Percentiles rank a stretch among this genome's conserved stretches.
These are phyloP conservation scores for Colletotrichum costaricense DNA, from an alignment of 2,329 filamentous ascomycete genomes.

Conservation along the genomic window DNA sequence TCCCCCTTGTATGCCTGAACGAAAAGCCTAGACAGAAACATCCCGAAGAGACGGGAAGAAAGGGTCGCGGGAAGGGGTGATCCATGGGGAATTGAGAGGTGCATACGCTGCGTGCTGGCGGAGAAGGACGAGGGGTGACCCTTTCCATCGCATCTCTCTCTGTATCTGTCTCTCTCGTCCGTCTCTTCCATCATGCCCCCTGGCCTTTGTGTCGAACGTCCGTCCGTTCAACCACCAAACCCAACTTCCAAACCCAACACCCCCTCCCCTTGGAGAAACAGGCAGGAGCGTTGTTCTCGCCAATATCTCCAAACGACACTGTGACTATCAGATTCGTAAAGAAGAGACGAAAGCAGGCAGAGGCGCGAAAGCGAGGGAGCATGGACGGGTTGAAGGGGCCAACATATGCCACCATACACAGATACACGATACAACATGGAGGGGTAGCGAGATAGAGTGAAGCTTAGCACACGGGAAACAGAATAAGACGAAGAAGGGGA, in stretches of 20 bases:
- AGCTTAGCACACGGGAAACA: neutral
- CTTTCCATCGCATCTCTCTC: neutral
- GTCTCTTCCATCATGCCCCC: neutral
- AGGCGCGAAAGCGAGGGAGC: neutral
- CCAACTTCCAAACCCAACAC: too few relatives aligned
- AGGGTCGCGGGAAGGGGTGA: neutral
- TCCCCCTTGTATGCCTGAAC: slow-evolving; percentile 5
- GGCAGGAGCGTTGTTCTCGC: slow-evolving; percentile 3
- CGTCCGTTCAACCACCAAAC: neutral
- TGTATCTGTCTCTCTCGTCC: neutral
- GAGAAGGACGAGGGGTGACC: neutral
- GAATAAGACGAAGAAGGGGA: neutral
- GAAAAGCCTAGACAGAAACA: slow-evolving; percentile 31
- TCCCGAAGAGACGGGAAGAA: slow-evolving; percentile 16
- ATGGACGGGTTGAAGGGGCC: neutral
- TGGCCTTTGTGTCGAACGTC: neutral
- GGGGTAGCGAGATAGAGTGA: neutral
- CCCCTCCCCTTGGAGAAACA: neutral
- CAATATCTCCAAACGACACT: slow-evolving; percentile 23
- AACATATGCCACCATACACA: neutral
- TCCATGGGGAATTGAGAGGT: neutral
- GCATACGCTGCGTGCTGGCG: too few relatives aligned
- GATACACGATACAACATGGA: neutral
- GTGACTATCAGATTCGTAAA: neutral
- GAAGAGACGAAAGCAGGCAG: neutral